Conservation (phyloP, 768 basidiomycete genomes). For the Lentinula aciculospora region DNA sequence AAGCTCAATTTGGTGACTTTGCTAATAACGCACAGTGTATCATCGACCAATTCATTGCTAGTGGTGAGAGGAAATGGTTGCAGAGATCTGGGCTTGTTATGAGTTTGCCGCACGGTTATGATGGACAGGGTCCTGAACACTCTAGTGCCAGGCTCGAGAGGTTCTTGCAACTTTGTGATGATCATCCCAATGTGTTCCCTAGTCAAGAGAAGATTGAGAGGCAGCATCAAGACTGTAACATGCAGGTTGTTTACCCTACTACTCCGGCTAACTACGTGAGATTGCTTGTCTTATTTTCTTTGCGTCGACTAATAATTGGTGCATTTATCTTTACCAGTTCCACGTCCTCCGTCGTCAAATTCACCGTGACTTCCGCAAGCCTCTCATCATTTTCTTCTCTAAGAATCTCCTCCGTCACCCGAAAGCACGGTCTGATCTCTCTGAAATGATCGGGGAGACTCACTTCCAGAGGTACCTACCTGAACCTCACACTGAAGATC, state of each 20-base stretch:
- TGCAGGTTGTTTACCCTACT: slow-evolving; percentile 98
- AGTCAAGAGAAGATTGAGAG: slow-evolving; percentile 84
- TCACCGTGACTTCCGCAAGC: slow-evolving; percentile 97
- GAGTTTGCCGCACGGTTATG: slow-evolving; percentile 91
- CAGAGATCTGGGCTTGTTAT: slow-evolving; percentile 90
- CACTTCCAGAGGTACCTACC: slow-evolving; percentile 93
- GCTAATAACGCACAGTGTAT: slow-evolving; percentile 97
- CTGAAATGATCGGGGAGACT: slow-evolving; percentile 86
- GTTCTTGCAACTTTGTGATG: slow-evolving; percentile 96
- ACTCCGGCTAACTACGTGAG: slow-evolving; percentile 92
- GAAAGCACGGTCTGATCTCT: slow-evolving; percentile 77
- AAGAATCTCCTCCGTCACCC: slow-evolving; percentile 95
- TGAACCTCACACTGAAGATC: slow-evolving; percentile 64
- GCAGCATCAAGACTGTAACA: slow-evolving; percentile 98
- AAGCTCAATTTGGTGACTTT: slow-evolving; percentile 98
- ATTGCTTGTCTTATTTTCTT: neutral
- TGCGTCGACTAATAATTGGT: neutral
- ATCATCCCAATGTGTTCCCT: slow-evolving; percentile 91
- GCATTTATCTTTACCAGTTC: slow-evolving; percentile 47
- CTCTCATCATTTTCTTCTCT: slow-evolving; percentile 94
- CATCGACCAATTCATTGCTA: slow-evolving; percentile 97
- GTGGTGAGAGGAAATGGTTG: slow-evolving; percentile 97
- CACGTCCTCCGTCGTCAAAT: slow-evolving; percentile 96
- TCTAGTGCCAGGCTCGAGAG: slow-evolving; percentile 93
- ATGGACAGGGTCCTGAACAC: slow-evolving; percentile 98